Conservation (phyloP, 1,284 basidiomycete species). For the Malassezia restricta region DNA sequence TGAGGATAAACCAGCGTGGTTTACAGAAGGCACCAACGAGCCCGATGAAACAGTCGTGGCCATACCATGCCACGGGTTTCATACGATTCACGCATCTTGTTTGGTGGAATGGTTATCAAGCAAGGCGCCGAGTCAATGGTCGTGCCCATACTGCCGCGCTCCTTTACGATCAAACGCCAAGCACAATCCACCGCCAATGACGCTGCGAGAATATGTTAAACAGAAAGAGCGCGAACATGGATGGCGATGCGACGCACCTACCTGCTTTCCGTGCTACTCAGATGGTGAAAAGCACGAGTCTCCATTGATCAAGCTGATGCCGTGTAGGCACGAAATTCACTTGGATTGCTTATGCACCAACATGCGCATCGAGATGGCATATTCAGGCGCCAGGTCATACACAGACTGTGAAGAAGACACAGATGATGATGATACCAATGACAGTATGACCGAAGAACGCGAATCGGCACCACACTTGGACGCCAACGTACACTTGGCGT, state of each 20-base stretch:
- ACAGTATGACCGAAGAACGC: slow-evolving; percentile 2
- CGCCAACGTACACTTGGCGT: not conserved
- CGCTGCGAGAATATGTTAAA: slow-evolving; percentile 30
- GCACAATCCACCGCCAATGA: not conserved
- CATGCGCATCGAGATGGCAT: slow-evolving; percentile 26
- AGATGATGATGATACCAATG: slow-evolving; percentile 13
- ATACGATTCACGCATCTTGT: slow-evolving; percentile 35
- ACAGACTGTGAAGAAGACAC: slow-evolving; percentile 2
- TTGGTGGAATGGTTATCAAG: slow-evolving; percentile 34
- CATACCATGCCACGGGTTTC: slow-evolving; percentile 37
- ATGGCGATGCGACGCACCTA: slow-evolving; percentile 35
- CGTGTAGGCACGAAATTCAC: slow-evolving; percentile 38
- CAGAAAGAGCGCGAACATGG: slow-evolving; percentile 23
- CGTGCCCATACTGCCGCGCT: slow-evolving; percentile 38
- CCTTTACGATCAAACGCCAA: slow-evolving; percentile 7
- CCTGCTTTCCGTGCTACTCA: slow-evolving; percentile 30
- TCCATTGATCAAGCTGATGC: slow-evolving; percentile 22
- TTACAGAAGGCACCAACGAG: slow-evolving; percentile 26
- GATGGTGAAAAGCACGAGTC: slow-evolving; percentile 4
- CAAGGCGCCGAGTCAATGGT: slow-evolving; percentile 33
- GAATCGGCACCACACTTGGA: not conserved
- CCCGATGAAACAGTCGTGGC: slow-evolving; percentile 33
- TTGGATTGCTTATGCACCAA: slow-evolving; percentile 35
- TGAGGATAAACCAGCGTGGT: slow-evolving; percentile 35
- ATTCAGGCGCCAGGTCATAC: not conserved